Conservation (phyloP, 441 rosid species). For the Pelargonium exstipulatum region DNA sequence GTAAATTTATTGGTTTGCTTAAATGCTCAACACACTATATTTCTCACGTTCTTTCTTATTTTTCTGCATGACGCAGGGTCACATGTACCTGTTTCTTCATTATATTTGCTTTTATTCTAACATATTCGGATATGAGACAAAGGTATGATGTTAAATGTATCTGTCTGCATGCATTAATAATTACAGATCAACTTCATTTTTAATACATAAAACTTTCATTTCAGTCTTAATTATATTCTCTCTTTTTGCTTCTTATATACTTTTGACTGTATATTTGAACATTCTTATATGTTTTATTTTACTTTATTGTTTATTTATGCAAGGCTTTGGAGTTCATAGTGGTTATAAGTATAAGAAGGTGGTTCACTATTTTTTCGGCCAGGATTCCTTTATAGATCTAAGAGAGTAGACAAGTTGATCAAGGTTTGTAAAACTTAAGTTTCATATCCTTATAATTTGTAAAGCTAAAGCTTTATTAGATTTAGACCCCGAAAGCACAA, state of each 20-base stretch:
- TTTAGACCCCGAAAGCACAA: too few species aligned
- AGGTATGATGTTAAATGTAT: conserved; percentile 40
- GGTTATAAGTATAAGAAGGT: too few species aligned
- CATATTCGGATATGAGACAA: conserved; percentile 97
- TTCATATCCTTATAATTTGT: too few species aligned
- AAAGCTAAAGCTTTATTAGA: too few species aligned
- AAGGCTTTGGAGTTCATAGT: too few species aligned
- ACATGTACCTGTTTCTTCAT: conserved; percentile 79
- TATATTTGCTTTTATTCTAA: conserved; percentile 89
- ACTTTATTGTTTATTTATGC: too few species aligned
- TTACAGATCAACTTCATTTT: neutral
- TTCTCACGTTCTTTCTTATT: conserved; percentile 16
- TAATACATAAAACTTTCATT: neutral
- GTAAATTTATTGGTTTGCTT: neutral
- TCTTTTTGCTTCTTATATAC: neutral
- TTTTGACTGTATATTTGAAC: too few species aligned
- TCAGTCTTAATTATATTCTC: neutral
- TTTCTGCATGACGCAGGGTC: conserved; percentile 56
- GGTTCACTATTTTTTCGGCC: too few species aligned
- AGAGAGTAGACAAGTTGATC: too few species aligned
- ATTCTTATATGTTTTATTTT: neutral
- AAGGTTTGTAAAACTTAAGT: too few species aligned
- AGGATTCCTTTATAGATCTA: too few species aligned
- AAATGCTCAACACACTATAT: conserved; percentile 6
- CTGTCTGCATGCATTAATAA: neutral